phyloP scores from a whole-genome alignment of 2,329 filamentous ascomycete genomes.

The Aspergillus ruber region DNA sequence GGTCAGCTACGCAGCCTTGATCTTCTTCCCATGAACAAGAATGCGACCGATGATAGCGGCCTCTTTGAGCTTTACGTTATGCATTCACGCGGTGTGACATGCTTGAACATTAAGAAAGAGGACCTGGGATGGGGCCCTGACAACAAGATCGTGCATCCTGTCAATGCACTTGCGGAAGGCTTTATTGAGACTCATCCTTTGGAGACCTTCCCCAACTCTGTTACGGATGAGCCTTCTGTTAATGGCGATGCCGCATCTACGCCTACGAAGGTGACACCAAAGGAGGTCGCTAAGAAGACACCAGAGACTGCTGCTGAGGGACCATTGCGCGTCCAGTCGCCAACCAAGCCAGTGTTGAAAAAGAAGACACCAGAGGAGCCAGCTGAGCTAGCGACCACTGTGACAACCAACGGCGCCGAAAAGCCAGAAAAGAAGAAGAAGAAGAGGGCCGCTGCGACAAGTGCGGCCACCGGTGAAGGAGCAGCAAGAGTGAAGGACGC shows the following conservation, averaged over 20 bases:
- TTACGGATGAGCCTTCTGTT: constrained; percentile 37
- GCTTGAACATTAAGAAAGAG: constrained; percentile 73
- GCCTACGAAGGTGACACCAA: constrained; percentile 31
- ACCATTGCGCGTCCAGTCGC: constrained; percentile 27
- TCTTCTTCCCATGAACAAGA: constrained; percentile 64
- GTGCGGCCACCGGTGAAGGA: constrained; percentile 33
- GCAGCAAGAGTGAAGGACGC: constrained; percentile 42
- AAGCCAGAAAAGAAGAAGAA: constrained; percentile 69
- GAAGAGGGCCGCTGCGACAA: constrained; percentile 36
- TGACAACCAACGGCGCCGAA: constrained; percentile 36
- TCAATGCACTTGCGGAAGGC: constrained; percentile 69
- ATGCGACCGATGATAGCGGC: constrained; percentile 55
- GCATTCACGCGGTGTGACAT: constrained; percentile 96
- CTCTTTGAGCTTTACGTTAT: constrained; percentile 95
- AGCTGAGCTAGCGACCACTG: constrained; percentile 11
- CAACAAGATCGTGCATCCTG: constrained; percentile 73
- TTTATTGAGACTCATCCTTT: constrained; percentile 70
- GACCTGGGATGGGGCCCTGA: constrained; percentile 90
- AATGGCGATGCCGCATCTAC: constrained; percentile 37
- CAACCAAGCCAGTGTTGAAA: constrained; percentile 33
- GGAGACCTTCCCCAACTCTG: constrained; percentile 40
- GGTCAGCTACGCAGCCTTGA: constrained; percentile 85
- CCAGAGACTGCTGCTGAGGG: constrained; percentile 28
- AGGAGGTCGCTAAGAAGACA: constrained; percentile 34
- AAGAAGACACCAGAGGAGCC: constrained; percentile 37